A percentile compares a stretch with the other conserved stretches of the same genome.
phyloP scores from a whole-genome alignment of 805 yeast genomes.

The Wickerhamiella slavikovae region DNA sequence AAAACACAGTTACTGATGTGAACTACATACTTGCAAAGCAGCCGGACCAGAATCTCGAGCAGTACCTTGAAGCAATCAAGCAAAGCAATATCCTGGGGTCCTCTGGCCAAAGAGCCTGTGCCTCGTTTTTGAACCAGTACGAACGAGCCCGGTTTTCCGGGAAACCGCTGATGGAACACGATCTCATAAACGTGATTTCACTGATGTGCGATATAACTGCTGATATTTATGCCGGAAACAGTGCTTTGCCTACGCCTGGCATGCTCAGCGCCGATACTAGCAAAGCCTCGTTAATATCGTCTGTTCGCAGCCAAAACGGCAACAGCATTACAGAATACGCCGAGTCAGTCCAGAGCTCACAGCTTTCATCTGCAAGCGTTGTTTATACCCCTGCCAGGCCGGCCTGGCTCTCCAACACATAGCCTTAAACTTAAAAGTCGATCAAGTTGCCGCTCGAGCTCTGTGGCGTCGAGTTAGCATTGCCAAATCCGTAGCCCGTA shows the following conservation, averaged over 20 bases:
- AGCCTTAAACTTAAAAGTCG: slow-evolving; percentile 9
- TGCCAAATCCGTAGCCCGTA: slow-evolving; percentile 92
- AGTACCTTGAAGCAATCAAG: slow-evolving; percentile 29
- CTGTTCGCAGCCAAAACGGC: too few species aligned
- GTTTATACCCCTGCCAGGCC: too few species aligned
- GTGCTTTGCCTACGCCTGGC: too few species aligned
- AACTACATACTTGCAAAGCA: slow-evolving; percentile 15
- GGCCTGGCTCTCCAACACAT: too few species aligned
- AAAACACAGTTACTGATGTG: slow-evolving; percentile 8
- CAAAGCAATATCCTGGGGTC: slow-evolving; percentile 10
- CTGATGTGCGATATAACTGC: slow-evolving; percentile 3
- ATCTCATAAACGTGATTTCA: slow-evolving; percentile 40
- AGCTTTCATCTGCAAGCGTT: too few species aligned
- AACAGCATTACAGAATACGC: too few species aligned
- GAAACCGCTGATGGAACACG: slow-evolving; percentile 31
- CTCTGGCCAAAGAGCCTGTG: slow-evolving; percentile 6
- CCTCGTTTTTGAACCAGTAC: slow-evolving; percentile 30
- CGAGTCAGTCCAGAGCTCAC: too few species aligned
- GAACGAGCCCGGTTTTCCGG: slow-evolving; percentile 54
- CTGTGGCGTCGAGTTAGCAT: slow-evolving; percentile 24
- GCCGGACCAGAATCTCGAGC: slow-evolving; percentile 32
- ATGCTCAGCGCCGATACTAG: too few species aligned
- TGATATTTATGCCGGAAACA: too few species aligned
- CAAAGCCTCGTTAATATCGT: too few species aligned
- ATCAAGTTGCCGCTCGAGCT: slow-evolving; percentile 16